A percentile compares a stretch with the other conserved stretches of the same genome.
Conservation (phyloP, 805 yeast species). For the Suhomyces emberorum region DNA sequence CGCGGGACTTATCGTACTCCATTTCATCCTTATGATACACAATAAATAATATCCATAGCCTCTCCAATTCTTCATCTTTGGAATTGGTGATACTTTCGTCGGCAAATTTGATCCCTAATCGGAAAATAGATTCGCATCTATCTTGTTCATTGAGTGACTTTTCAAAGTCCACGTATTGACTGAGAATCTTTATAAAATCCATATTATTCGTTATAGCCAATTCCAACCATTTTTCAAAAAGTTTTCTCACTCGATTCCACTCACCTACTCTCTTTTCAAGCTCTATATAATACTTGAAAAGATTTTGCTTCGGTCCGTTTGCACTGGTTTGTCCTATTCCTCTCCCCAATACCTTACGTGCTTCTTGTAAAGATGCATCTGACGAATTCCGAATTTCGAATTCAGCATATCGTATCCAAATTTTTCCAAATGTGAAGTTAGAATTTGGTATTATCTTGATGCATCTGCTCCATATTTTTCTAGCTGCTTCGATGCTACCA, state of each 20-base stretch:
- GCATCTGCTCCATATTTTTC: slow-evolving; percentile 50
- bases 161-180: slow-evolving; percentile 68
- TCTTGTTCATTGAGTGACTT: slow-evolving; percentile 61
- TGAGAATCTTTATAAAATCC: slow-evolving; percentile 42
- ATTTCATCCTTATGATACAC: slow-evolving; percentile 60
- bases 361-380: slow-evolving; percentile 37
- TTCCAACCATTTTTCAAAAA: slow-evolving; percentile 68
- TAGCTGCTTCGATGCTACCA: slow-evolving; percentile 43
- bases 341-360: slow-evolving; percentile 69
- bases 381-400: slow-evolving; percentile 62
- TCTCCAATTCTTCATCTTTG: slow-evolving; percentile 24
- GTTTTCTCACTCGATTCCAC: slow-evolving; percentile 71
- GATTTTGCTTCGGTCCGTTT: slow-evolving; percentile 50
- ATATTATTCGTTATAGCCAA: slow-evolving; percentile 12
- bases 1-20: slow-evolving; percentile 54
- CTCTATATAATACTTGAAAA: slow-evolving; percentile 62
- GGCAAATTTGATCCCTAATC: slow-evolving; percentile 42
- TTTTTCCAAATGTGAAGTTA: slow-evolving; percentile 60
- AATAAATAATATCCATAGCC: slow-evolving; percentile 37
- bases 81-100: slow-evolving; percentile 9
- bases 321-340: slow-evolving; percentile 54
- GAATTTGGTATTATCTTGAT: slow-evolving; percentile 54
- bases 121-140: slow-evolving; percentile 62
- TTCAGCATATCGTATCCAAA: slow-evolving; percentile 70
- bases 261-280: slow-evolving; percentile 69